Evolutionary conservation across 371 early-diverging fungal genomes (phyloP), one percentile per base, ranked within the genome.

Genomic region (Mucor circinelloides): DNA sequence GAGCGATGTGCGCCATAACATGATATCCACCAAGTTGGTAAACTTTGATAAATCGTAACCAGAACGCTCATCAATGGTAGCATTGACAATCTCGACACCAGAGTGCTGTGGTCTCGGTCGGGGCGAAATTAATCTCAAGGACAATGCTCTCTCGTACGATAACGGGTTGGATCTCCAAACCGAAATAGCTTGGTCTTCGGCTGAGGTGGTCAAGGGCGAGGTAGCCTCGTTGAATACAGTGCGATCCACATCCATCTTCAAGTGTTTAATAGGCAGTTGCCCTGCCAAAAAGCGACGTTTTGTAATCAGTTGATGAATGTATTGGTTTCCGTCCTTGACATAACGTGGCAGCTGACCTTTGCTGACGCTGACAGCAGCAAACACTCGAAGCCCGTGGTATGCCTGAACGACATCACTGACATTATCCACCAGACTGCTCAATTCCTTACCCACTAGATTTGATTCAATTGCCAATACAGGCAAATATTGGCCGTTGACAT

Each of bases 401-500:
- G 71, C 77, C 36, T 83, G 27, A 56, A 92, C 73, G 1, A 81
- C 76, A 13, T 83, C 79, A 44, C 73, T 79, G 0, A 90, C 80
- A 46, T 86, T 77, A 17, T 82, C 78, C 0, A 86, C 84, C 15
- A 90, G 36, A 19, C 73, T 74, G n/a, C 73, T 67, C 23, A 89
- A 54, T 19, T 90, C 89, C 1, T 79, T 70, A 6, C 76, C 70
- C 15, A 85, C 77, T 1, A 74, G 65, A 6, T 36, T 59, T 6
- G 91, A 81, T 77, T 95, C 95, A 25, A 87, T 80, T 0, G 88
- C 81, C 36, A 94, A 74, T 15, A 93, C 86, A 2, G 94, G 91
- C 21, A 94, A 74, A 66, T 86, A 84, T 63, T 90, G 89, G 25
- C 86, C 87, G 64, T 91, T 90, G 34, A 89, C 75, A 30, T 74